Conservation (phyloP, 345 rosid genomes). For the Euphorbia tirucalli region DNA sequence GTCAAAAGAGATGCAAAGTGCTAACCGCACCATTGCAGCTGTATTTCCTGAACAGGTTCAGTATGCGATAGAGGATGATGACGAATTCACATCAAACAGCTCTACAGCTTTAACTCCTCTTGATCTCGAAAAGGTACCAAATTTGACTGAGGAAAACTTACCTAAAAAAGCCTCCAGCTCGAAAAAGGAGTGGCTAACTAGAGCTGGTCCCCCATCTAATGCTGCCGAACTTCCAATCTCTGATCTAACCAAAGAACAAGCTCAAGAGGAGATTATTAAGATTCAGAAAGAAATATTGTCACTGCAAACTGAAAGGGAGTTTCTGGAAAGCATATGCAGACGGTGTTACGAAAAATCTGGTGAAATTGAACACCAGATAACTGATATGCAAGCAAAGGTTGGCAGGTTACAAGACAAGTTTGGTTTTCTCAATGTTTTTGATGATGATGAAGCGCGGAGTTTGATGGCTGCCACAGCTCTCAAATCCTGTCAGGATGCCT, state of each 20-base stretch:
- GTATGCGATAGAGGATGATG: conserved; percentile 45
- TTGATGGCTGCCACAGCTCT: conserved; percentile 73
- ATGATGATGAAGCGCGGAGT: conserved; percentile 71
- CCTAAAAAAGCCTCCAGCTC: conserved; percentile 44
- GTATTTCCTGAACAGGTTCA: conserved; percentile 73
- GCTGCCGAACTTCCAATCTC: conserved; percentile 35
- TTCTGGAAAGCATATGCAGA: conserved; percentile 54
- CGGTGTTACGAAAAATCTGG: conserved; percentile 46
- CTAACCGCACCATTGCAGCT: conserved; percentile 70
- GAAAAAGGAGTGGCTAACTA: no score
- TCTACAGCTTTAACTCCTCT: conserved; percentile 15
- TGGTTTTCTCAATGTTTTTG: conserved; percentile 49
- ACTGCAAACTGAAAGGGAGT: conserved; percentile 75
- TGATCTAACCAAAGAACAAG: conserved; percentile 56
- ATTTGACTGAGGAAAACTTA: conserved; percentile 26
- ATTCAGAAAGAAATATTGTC: conserved; percentile 68
- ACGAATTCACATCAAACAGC: conserved; percentile 25
- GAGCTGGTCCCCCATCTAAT: conserved; percentile 30
- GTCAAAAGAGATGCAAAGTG: conserved; percentile 72
- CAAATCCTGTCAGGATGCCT: conserved; percentile 63
- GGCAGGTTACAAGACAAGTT: conserved; percentile 76
- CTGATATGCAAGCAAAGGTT: conserved; percentile 55
- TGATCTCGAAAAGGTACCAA: conserved; percentile 2
- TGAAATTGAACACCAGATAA: conserved; percentile 56
- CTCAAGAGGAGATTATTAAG: conserved; percentile 55